A percentile compares a stretch with the other conserved stretches of the same genome.
Conservation (phyloP, 192 early-diverging fungal species). For the Podochytrium sp. region DNA sequence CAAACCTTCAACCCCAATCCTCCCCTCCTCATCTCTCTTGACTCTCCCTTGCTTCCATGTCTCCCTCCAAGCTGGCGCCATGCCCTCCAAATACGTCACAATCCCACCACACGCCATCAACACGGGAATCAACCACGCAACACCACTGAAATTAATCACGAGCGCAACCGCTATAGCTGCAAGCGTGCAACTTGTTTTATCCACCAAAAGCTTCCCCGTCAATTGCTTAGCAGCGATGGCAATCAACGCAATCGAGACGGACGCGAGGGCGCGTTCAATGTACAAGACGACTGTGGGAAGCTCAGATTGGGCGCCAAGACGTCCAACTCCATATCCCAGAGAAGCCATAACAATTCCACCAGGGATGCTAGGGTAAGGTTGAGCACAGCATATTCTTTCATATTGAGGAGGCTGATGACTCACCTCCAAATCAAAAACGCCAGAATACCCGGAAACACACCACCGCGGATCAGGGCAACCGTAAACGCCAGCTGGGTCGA, state of each 20-base stretch:
- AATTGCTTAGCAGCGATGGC: constrained; percentile 54
- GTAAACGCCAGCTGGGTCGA: constrained; percentile 45
- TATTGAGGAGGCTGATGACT: background rate
- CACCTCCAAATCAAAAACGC: constrained; percentile 52
- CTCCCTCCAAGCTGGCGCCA: background rate
- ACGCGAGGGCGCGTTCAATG: constrained; percentile 54
- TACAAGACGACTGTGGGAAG: constrained; percentile 46
- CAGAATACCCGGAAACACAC: constrained; percentile 37
- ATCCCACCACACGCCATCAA: constrained; percentile 57
- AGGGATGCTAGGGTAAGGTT: constrained; percentile 45
- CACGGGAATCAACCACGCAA: constrained; percentile 55
- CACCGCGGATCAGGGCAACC: constrained; percentile 45
- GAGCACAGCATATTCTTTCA: background rate
- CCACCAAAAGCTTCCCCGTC: constrained; percentile 14
- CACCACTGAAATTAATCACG: constrained; percentile 31
- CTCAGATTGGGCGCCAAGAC: constrained; percentile 21
- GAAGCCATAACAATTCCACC: constrained; percentile 60
- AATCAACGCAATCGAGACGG: constrained; percentile 64
- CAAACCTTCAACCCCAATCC: background rate
- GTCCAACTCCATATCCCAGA: constrained; percentile 49
- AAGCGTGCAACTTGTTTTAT: constrained; percentile 6
- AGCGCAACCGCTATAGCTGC: constrained; percentile 11
- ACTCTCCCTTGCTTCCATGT: background rate
- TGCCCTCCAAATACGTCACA: constrained; percentile 16
- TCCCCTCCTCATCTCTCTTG: background rate